These are phyloP conservation scores for Neoarthrinium moseri DNA, from an alignment of 2,329 filamentous ascomycete species.

Conservation along the genomic window DNA sequence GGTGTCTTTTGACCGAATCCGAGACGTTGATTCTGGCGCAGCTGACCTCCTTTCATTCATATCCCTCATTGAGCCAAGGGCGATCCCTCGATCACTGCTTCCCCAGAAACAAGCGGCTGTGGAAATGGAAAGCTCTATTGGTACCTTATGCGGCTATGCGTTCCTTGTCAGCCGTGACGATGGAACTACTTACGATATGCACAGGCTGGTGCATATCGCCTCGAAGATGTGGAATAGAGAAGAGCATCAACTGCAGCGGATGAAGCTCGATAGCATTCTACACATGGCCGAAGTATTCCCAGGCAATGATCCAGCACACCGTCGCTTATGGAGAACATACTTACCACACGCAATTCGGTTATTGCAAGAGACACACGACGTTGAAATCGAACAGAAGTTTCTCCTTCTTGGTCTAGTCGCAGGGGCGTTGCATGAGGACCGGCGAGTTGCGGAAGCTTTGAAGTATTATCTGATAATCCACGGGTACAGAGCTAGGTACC, in stretches of 20 bases:
- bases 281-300: too few relatives aligned
- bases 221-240: constrained; percentile 11
- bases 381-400: too few relatives aligned
- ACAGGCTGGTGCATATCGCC: constrained; percentile 33
- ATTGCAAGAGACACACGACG: too few relatives aligned
- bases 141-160: constrained; percentile 28
- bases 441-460: too few relatives aligned
- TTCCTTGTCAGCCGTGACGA: constrained; percentile 27
- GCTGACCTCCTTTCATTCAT: constrained; percentile 34
- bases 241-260: constrained; percentile 1
- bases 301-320: too few relatives aligned
- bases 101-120: constrained; percentile 16
- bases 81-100: constrained; percentile 32
- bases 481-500: too few relatives aligned
- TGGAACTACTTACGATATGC: constrained; percentile 31
- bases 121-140: constrained; percentile 24
- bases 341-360: too few relatives aligned
- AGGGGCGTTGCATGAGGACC: too few relatives aligned
- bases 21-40: constrained; percentile 18
- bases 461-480: too few relatives aligned
- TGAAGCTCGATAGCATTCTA: constrained; percentile 8
- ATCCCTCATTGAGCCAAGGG: constrained; percentile 33
- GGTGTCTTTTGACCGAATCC: constrained; percentile 38
- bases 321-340: too few relatives aligned
- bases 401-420: too few relatives aligned